Base-by-base conservation (phyloP, 768 basidiomycete species). In the Xerocomus potaroensis region DNA sequence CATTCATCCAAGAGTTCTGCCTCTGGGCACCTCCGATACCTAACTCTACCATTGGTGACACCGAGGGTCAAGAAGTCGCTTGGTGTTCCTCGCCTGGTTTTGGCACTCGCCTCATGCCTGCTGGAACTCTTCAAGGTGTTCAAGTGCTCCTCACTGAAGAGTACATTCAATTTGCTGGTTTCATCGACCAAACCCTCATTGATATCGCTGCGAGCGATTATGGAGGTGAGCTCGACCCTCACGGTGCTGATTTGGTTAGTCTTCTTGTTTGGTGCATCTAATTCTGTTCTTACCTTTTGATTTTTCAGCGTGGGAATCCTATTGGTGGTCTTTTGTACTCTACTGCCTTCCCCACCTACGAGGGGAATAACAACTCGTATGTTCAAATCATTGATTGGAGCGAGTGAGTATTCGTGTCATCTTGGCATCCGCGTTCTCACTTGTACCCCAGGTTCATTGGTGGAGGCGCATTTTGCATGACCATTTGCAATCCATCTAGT, bases 191-290 rank as follows among this genome's bases (percentile, higher is more conserved):
- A 67, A 69, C 67, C 3, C 50, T 59, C 37, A 64, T 91, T 51
- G 73, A 84, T 66, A 52, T 90, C 16, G 45, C 61, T 10, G 10
- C 61, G 0, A 63, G 47, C 11, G 89, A 91, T 56, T 76, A 57
- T 27, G 89, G 90, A 53, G 89, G 88, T 47, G 88, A 91, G 65
- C 74, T 88, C 42, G 84, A 89, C 63, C 79, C 84, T 14, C 81
- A 84, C 51, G 86, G 87, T 48, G 84, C 84, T 50, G 87, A 88
- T 61, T 55, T 67, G 45, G 76, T 77, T 41, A 12, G 71, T 66
- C 14, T n/a, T 34, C 7, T 34, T 2, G 0, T 18, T 44, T 60
- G 27, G 4, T 26, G 33, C 34, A 59, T 57, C 30, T 40, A 45
- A 24, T 37, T 16, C 47, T 53, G 14, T 47, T 43, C 47, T 60